A percentile compares a stretch with the other conserved stretches of the same genome.
phyloP scores from a whole-genome alignment of 2,329 filamentous ascomycete species.

The Neopestalotiopsis sp. region DNA sequence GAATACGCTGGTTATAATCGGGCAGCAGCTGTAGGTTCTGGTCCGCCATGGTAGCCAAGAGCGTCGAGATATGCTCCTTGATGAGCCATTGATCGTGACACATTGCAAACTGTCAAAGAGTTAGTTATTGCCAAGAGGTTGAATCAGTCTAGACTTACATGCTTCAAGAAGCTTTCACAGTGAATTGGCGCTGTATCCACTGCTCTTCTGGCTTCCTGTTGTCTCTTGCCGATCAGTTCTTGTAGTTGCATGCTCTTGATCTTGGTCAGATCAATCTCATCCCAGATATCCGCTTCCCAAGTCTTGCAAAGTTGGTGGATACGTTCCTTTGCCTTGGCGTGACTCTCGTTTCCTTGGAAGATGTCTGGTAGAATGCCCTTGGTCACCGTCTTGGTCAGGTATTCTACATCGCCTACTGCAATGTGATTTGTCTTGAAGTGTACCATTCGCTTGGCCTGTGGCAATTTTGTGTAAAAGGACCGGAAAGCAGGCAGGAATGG shows the following conservation, averaged over 20 bases:
- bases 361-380: conserved; percentile 65
- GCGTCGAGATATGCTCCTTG: conserved; percentile 86
- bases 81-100: conserved; percentile 97
- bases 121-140: conserved; percentile 13
- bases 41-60: conserved; percentile 90
- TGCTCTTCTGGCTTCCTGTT: conserved; percentile 65
- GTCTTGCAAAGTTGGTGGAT: conserved; percentile 71
- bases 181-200: conserved; percentile 67
- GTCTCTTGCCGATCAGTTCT: conserved; percentile 76
- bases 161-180: conserved; percentile 84
- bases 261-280: conserved; percentile 81
- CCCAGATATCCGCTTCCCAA: conserved; percentile 78
- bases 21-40: conserved; percentile 95
- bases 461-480: conserved; percentile 68
- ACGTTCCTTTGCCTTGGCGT: conserved; percentile 65
- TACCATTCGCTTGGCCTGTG: conserved; percentile 70
- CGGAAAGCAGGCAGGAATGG: conserved; percentile 80
- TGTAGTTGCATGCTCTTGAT: conserved; percentile 84
- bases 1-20: conserved; percentile 94
- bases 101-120: conserved; percentile 80
- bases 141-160: conserved; percentile 64
- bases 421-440: conserved; percentile 72
- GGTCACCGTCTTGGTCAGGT: conserved; percentile 73
- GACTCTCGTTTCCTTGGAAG: conserved; percentile 56
- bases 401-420: conserved; percentile 80